phyloP scores from a whole-genome alignment of 73 alveolate species.

The Paramecium sonneborni region DNA sequence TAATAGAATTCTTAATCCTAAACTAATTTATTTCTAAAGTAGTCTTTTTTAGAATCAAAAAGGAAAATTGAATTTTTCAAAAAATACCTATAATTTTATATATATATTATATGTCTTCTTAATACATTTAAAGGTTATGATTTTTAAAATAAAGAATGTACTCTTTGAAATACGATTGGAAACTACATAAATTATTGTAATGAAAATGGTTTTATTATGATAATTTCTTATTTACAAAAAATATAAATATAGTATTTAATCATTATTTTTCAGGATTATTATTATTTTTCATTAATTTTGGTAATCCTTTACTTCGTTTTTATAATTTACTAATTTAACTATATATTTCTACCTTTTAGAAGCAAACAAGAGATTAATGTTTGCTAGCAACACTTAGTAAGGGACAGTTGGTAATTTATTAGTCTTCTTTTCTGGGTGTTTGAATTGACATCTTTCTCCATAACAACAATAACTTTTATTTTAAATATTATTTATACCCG shows the following conservation, averaged over 20 bases:
- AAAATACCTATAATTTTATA: too few species aligned
- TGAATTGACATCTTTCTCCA: conserved; percentile 47
- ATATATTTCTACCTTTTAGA: not conserved
- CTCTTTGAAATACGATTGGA: too few species aligned
- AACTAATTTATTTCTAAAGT: too few species aligned
- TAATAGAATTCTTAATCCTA: too few species aligned
- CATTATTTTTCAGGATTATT: not conserved
- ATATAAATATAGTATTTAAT: not conserved
- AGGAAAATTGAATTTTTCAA: too few species aligned
- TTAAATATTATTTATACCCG: conserved; percentile 20
- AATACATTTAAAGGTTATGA: too few species aligned
- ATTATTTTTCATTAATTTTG: not conserved
- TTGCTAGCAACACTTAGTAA: not conserved
- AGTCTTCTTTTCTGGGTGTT: conserved; percentile 35
- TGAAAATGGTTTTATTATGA: not conserved
- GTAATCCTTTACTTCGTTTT: conserved; percentile 42
- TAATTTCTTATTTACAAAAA: not conserved
- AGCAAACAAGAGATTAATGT: not conserved
- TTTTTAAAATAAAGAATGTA: too few species aligned
- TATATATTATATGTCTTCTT: too few species aligned
- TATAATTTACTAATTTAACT: not conserved
- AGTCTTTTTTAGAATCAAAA: too few species aligned
- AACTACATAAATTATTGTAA: too few species aligned
- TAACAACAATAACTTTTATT: conserved; percentile 22
- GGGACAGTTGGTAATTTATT: conserved; percentile 33